These are phyloP conservation scores for Sungouiella blattae DNA, from an alignment of 805 yeast genomes.

Conservation along the genomic window DNA sequence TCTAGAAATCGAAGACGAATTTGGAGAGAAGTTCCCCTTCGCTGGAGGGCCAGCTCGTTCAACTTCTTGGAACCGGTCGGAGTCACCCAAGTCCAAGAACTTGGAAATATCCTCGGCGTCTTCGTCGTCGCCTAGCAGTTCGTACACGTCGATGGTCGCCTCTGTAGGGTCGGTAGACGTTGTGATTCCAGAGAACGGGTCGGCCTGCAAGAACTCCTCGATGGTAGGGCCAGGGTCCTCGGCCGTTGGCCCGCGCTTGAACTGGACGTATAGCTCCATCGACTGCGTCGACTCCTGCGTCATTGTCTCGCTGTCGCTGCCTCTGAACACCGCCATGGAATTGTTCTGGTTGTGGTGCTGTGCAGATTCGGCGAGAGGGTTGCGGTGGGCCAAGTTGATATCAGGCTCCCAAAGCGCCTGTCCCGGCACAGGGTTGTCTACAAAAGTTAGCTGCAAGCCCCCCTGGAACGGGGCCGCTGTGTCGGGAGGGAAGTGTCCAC, in stretches of 20 bases:
- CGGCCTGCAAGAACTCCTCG: conserved; percentile 1
- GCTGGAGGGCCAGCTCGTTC: no score
- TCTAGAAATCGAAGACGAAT: no score
- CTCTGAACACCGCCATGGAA: no score
- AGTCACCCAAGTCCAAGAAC: conserved; percentile 3
- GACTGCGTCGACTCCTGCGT: neutral
- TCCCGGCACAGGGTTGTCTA: neutral
- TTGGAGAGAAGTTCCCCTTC: no score
- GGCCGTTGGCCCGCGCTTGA: neutral
- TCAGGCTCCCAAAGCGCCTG: no score
- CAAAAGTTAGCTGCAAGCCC: neutral
- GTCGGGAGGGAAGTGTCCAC: no score
- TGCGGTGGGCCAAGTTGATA: no score
- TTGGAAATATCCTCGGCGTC: conserved; percentile 2
- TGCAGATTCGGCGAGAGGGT: no score
- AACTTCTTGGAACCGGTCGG: no score
- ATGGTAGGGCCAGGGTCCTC: neutral
- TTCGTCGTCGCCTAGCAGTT: neutral
- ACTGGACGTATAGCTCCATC: neutral
- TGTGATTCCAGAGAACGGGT: conserved; percentile 1
- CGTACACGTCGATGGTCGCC: neutral
- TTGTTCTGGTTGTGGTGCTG: no score
- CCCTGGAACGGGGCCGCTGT: no score
- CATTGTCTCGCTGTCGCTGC: neutral
- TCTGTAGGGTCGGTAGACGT: neutral